Evolutionary conservation across 768 basidiomycete genomes (phyloP), one percentile per base, ranked within the genome.

Genomic region (Amanita jacksonii): DNA sequence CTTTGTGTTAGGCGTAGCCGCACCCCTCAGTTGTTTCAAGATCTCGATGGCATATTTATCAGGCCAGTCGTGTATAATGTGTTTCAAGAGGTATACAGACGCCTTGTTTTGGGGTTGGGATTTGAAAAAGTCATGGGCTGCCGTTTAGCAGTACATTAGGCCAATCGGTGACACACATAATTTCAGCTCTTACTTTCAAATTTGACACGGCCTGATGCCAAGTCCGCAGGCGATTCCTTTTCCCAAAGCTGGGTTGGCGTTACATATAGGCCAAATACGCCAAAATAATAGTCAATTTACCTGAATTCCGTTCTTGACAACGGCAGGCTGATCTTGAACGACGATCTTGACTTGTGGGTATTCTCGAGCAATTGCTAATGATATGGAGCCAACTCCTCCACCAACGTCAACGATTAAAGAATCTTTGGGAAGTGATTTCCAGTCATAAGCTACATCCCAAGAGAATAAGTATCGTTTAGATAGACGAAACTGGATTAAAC

Each of bases 61-160:
- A 3, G 63, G 45, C 66, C 67, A 68, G 45, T 69, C 61, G 51
- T 72, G 68, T 20, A 69, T 43, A 38, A 67, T 58, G 25, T 52
- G 45, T 9, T 61, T 56, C 22, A 67, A 13, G 31, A 70, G 49
- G 52, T 62, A 72, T 1, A 69, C 62, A 0, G 57, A 53, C 1
- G 63, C 63, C 16, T 63, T 51, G 19, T 49, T 53, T 24, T 61
- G 42, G 1, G 66, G 63, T 48, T 70, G 67, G 2, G 61, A 51
- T 0, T 41, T 45, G 42, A 69, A 65, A 51, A 69, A 68, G 54
- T 66, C 43, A 23, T 69, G 57, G 15, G 38, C 61, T 63, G 30
- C 10, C 20, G 27, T 31, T 41, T 13, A n/a, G 8, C n/a, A 10
- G 10, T 5, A 7, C 15, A 8, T 8, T 1, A 8, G 15, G 19